Base-by-base conservation (phyloP, 176 grass and related monocot species). In the Chrysopogon serrulatus region DNA sequence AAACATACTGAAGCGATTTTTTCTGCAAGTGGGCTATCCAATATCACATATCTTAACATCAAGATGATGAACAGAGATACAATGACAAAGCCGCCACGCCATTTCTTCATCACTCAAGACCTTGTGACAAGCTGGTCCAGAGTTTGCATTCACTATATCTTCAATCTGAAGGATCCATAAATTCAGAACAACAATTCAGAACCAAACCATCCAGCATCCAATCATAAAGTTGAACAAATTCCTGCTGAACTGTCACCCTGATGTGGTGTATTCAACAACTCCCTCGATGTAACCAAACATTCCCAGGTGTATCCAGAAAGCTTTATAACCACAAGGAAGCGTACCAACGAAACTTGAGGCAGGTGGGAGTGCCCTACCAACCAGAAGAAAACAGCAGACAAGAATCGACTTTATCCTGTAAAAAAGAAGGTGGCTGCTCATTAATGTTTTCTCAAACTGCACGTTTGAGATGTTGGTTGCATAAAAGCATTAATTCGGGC, bases 41-140 rank as follows among this genome's bases (percentile, higher is more conserved):
- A 78, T 84, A 99, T 87, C 70, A 90, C 82, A 83, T 96, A 99
- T 79, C 93, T 91, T 54, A 99, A 66, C 69, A 99, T 74, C 80
- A 99, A 84, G 66, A 99, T 85, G 39, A 87, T 57, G 56, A 99
- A 83, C 70, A 96, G 57, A 62, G 87, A 90, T 65, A 88, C 6
- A 76, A 99, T 67, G 75, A 92, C 31, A 43, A 84, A 81, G 32
- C 86, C 88, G 35, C 93, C 90, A 21, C 86, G 92, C 97, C 97
- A 99, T 92, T 88, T 99, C 93, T 99, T 99, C 97, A 99, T 99
- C 30, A 83, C 84, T 86, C 39, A 16, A n/a, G 70, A 33, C 6
- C 40, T 75, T 75, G 28, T 74, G 61, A 51, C 15, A 75, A 67
- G 57, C 10, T 75, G 57, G 61, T 63, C 27, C 13, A 26, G 18